A percentile compares a stretch with the other conserved stretches of the same genome.
These are phyloP conservation scores for Canna indica DNA, from an alignment of 176 grass and related monocot genomes.

Conservation along the genomic window DNA sequence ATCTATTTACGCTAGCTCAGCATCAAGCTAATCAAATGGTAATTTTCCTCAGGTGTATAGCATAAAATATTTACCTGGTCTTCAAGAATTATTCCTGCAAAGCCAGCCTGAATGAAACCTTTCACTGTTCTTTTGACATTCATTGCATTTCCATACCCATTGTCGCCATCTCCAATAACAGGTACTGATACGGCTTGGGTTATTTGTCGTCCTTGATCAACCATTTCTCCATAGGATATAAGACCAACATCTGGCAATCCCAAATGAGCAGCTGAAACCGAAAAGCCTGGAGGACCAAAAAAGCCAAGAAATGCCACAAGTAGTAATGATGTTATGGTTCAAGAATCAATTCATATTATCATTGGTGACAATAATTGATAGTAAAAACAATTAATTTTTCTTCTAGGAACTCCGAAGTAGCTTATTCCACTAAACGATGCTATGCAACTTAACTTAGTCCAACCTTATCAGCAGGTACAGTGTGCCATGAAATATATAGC, in stretches of 20 bases:
- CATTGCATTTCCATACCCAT: conserved; percentile 85
- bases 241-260: conserved; percentile 95
- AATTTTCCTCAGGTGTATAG: background rate
- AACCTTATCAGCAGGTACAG: background rate
- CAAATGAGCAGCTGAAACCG: conserved; percentile 73
- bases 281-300: conserved; percentile 47
- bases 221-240: conserved; percentile 92
- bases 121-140: conserved; percentile 93
- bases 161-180: conserved; percentile 94
- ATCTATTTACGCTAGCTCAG: background rate
- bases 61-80: conserved; percentile 51
- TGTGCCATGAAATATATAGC: background rate
- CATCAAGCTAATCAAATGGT: background rate
- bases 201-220: conserved; percentile 70
- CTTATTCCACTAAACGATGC: background rate
- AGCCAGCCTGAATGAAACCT: conserved; percentile 95
- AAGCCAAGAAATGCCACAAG: background rate
- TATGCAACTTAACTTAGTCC: background rate
- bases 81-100: conserved; percentile 93
- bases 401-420: background rate
- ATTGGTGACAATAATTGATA: background rate
- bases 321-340: background rate
- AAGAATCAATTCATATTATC: background rate
- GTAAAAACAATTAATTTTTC: background rate
- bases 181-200: conserved; percentile 71